These are phyloP conservation scores for Elaeis guineensis DNA, from an alignment of 176 grass and related monocot genomes.

Conservation along the genomic window DNA sequence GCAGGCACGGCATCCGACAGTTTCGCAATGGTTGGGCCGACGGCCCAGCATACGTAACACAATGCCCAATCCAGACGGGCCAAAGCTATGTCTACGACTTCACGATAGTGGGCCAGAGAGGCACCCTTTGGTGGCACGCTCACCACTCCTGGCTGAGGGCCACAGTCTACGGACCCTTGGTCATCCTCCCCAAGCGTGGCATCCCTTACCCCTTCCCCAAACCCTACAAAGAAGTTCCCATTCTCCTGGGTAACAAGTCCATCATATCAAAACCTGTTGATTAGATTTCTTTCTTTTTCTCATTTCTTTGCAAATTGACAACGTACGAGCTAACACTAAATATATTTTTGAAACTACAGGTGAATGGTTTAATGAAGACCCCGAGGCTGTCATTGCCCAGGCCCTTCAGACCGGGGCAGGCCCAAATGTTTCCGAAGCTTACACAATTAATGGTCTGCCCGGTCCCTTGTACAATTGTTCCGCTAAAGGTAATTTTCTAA, in stretches of 20 bases:
- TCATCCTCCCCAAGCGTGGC: neutral
- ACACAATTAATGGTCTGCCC: constrained; percentile 57
- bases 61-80: neutral
- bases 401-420: constrained; percentile 48
- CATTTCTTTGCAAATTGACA: neutral
- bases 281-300: neutral
- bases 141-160: neutral
- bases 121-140: constrained; percentile 4
- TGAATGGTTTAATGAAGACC: constrained; percentile 62
- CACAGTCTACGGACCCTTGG: neutral
- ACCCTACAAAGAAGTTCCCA: constrained; percentile 1
- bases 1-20: constrained; percentile 1
- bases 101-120: constrained; percentile 1
- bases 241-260: neutral
- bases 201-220: constrained; percentile 1
- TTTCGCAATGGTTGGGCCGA: neutral
- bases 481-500: constrained; percentile 13
- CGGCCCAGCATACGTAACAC: neutral
- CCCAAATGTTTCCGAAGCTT: constrained; percentile 61
- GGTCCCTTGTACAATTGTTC: constrained; percentile 57
- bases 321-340: too few species aligned
- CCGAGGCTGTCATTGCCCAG: constrained; percentile 52
- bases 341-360: constrained; percentile 7
- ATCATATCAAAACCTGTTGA: neutral
- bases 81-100: neutral